Conservation (phyloP, 495 filamentous ascomycete genomes). For the Penicillium odoratum region DNA sequence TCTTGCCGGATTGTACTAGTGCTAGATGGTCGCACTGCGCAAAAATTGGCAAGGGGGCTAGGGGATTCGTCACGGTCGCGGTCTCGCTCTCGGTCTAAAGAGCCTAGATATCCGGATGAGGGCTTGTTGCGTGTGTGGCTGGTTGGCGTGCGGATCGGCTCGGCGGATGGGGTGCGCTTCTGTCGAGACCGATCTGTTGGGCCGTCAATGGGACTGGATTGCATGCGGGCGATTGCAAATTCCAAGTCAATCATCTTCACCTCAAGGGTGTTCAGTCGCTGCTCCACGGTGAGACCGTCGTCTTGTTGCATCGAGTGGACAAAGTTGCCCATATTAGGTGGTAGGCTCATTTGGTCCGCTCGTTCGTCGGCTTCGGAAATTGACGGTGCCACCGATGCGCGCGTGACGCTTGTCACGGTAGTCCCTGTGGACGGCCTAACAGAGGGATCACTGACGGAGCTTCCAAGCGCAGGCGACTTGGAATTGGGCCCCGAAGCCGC, state of each 20-base stretch:
- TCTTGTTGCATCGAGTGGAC: conserved; percentile 47
- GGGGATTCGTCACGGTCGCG: conserved; percentile 24
- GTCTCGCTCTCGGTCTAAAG: conserved; percentile 12
- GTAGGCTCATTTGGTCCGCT: conserved; percentile 28
- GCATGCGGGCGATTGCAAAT: conserved; percentile 54
- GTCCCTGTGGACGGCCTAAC: conserved; percentile 32
- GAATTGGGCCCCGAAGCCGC: conserved; percentile 26
- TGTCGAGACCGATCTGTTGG: conserved; percentile 17
- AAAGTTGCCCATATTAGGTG: conserved; percentile 44
- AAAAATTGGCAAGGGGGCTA: conserved; percentile 12
- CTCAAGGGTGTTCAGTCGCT: conserved; percentile 52
- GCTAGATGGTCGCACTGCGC: conserved; percentile 35
- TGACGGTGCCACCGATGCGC: conserved; percentile 25
- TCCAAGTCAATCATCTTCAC: conserved; percentile 58
- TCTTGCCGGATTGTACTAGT: conserved; percentile 43
- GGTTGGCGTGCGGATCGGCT: conserved; percentile 3
- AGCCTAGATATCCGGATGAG: conserved; percentile 10
- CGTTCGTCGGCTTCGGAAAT: conserved; percentile 17
- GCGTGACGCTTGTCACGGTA: conserved; percentile 34
- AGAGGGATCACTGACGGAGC: conserved; percentile 31
- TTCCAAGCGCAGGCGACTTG: conserved; percentile 23
- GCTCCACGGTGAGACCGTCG: conserved; percentile 48
- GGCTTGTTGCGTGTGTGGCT: conserved; percentile 27
- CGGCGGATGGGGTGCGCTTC: conserved; percentile 19
- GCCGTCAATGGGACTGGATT: conserved; percentile 33